Evolutionary conservation across 2,329 filamentous ascomycete species (phyloP).

Genomic region (Penicillium sp.): DNA sequence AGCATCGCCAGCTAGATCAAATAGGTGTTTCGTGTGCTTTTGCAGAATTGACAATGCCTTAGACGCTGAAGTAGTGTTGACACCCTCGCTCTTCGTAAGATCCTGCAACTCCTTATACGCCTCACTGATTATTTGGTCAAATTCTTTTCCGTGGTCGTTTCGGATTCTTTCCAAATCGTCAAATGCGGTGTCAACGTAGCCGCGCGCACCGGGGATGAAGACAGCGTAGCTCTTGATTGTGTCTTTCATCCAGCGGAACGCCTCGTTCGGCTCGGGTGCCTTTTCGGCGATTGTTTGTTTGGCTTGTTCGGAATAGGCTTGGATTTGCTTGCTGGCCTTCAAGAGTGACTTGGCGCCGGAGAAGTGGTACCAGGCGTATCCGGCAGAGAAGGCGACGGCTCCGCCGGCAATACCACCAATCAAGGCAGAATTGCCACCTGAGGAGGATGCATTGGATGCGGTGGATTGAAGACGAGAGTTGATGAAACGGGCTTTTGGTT

Average conservation of each 20-base stretch:
- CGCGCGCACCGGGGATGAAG: conserved; percentile 69
- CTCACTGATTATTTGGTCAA: conserved; percentile 65
- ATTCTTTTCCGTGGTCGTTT: conserved; percentile 66
- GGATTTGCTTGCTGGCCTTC: conserved; percentile 54
- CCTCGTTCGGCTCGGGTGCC: conserved; percentile 66
- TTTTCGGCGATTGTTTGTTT: conserved; percentile 61
- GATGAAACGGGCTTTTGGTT: background rate
- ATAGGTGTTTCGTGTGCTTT: conserved; percentile 60
- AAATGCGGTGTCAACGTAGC: conserved; percentile 68
- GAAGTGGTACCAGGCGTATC: conserved; percentile 55
- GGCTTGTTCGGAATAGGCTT: conserved; percentile 60
- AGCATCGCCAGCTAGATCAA: conserved; percentile 62
- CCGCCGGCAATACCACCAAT: conserved; percentile 53
- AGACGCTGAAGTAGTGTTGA: conserved; percentile 62
- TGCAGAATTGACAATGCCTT: conserved; percentile 63
- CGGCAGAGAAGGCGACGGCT: conserved; percentile 46
- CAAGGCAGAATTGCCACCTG: conserved; percentile 33
- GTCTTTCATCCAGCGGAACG: conserved; percentile 63
- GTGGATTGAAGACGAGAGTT: conserved; percentile 33
- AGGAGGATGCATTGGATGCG: conserved; percentile 22
- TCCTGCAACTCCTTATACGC: conserved; percentile 67
- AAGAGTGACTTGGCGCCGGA: conserved; percentile 53
- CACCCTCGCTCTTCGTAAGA: conserved; percentile 56
- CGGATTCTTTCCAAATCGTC: conserved; percentile 68
- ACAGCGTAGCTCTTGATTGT: conserved; percentile 67